Percentiles rank a stretch among this genome's conserved stretches.
These are phyloP conservation scores for Gliomastix tumulicola DNA, from an alignment of 2,329 filamentous ascomycete species.

Conservation along the genomic window DNA sequence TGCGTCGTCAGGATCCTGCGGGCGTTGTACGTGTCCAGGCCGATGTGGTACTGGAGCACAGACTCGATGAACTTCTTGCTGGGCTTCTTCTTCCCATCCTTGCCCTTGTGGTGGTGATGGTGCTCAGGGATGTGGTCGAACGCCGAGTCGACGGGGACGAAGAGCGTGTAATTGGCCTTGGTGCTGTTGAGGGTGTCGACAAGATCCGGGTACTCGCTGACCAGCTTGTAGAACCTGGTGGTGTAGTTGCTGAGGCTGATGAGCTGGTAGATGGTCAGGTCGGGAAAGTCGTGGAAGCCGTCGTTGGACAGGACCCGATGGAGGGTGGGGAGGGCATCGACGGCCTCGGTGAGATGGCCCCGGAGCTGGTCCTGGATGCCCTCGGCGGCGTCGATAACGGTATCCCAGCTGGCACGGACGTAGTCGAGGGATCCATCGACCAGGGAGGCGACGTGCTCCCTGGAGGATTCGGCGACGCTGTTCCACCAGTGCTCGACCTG, in stretches of 20 bases:
- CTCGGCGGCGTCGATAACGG: constrained; percentile 3
- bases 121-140: constrained; percentile 53
- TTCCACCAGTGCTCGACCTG: neutral
- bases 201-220: constrained; percentile 66
- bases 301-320: constrained; percentile 1
- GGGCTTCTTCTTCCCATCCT: too few relatives aligned
- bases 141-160: constrained; percentile 71
- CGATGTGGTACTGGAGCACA: constrained; percentile 70
- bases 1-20: constrained; percentile 59
- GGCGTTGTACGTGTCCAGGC: constrained; percentile 59
- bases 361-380: constrained; percentile 3
- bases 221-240: constrained; percentile 67
- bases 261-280: constrained; percentile 73
- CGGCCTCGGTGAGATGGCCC: neutral
- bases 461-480: neutral
- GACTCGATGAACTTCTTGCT: constrained; percentile 63
- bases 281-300: constrained; percentile 31
- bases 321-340: too few relatives aligned
- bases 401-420: neutral
- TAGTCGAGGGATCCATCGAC: constrained; percentile 1
- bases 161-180: constrained; percentile 68
- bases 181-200: constrained; percentile 70
- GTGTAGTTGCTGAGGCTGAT: constrained; percentile 72
- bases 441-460: neutral
- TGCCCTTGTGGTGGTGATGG: too few relatives aligned